A percentile compares a stretch with the other conserved stretches of the same genome.
Evolutionary conservation across 164 flowering plant genomes (phyloP).

Genomic region (Magnolia sinica): DNA sequence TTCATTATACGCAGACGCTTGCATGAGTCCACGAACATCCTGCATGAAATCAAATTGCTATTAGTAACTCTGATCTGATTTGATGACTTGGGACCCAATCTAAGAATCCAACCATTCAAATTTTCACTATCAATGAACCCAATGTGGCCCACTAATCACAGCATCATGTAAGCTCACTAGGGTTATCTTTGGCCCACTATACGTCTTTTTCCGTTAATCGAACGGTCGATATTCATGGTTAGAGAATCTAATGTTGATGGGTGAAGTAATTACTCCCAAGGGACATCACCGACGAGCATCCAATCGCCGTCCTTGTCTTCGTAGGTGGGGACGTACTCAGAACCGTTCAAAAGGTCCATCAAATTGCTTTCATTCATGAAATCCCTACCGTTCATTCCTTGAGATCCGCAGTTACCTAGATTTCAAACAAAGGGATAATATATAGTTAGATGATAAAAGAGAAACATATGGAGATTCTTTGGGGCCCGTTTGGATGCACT

Average conservation of each 20-base stretch:
- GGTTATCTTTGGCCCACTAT: background rate
- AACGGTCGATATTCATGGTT: background rate
- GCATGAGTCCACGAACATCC: conserved; percentile 50
- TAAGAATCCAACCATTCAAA: background rate
- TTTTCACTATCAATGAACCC: background rate
- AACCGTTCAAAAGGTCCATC: conserved; percentile 64
- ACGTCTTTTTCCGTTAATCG: background rate
- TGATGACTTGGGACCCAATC: no score
- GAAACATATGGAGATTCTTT: no score
- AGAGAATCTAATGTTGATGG: background rate
- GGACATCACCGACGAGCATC: conserved; percentile 93
- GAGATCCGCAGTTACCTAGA: conserved; percentile 57
- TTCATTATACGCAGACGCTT: conserved; percentile 48
- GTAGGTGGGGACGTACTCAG: conserved; percentile 77
- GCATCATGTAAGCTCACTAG: background rate
- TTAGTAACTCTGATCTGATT: background rate
- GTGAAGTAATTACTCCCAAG: conserved; percentile 63
- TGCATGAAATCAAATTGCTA: conserved; percentile 12
- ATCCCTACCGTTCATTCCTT: conserved; percentile 64
- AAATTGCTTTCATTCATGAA: conserved; percentile 83
- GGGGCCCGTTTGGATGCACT: no score
- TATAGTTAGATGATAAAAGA: no score
- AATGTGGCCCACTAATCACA: background rate
- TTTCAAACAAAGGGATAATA: background rate
- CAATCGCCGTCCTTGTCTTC: conserved; percentile 92